Evolutionary conservation across 331 rosid species (phyloP).

Genomic region (Cucumis variabilis): DNA sequence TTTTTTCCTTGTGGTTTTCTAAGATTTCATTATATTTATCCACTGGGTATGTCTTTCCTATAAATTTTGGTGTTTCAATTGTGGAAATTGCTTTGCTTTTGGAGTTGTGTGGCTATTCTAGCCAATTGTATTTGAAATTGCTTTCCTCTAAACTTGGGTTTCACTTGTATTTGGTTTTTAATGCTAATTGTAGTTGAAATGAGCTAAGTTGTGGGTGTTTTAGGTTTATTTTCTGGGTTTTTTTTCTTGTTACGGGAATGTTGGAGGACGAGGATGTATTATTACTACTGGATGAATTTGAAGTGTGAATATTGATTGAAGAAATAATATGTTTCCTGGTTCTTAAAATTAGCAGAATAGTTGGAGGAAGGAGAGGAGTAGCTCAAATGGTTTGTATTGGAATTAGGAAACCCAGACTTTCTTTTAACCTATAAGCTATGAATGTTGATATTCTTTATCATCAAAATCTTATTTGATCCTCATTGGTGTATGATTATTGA

Average conservation of each 20-base stretch:
- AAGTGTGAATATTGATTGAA: slow-evolving; percentile 56
- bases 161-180: not conserved
- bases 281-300: slow-evolving; percentile 45
- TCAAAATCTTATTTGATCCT: not conserved
- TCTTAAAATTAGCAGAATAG: not conserved
- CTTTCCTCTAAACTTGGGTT: too few species aligned
- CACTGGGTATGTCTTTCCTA: not conserved
- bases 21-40: slow-evolving; percentile 1
- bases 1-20: not conserved
- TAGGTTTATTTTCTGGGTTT: not conserved
- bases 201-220: slow-evolving; percentile 1
- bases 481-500: not conserved
- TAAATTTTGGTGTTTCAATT: not conserved
- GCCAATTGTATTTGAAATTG: too few species aligned
- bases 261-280: slow-evolving; percentile 46
- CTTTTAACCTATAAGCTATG: not conserved
- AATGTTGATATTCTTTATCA: not conserved
- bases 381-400: not conserved
- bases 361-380: not conserved
- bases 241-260: slow-evolving; percentile 36
- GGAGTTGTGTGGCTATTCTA: not conserved
- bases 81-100: not conserved
- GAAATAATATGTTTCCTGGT: not conserved
- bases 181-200: not conserved
- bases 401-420: not conserved